Evolutionary conservation across 495 filamentous ascomycete genomes (phyloP).

Genomic region (Apiosordaria backusii): DNA sequence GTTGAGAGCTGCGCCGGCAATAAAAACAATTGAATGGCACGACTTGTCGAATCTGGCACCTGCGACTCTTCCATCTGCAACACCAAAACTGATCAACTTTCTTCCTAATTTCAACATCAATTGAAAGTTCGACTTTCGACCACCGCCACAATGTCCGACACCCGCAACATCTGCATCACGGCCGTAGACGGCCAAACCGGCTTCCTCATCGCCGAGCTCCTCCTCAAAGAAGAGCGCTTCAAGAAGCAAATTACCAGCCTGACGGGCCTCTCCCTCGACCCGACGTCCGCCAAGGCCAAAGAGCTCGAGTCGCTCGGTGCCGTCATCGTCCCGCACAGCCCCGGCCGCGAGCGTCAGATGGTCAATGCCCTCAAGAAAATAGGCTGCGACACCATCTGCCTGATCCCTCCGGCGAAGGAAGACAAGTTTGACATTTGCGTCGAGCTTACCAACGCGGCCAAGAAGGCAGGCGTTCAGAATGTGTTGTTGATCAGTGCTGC

Average conservation of each 20-base stretch:
- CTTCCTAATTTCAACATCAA: neutral
- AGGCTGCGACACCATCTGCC: slow-evolving; percentile 50
- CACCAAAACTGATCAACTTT: neutral
- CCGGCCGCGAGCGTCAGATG: slow-evolving; percentile 42
- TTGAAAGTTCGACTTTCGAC: neutral
- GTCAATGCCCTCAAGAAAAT: slow-evolving; percentile 38
- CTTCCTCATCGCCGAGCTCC: slow-evolving; percentile 51
- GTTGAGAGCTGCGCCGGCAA: neutral
- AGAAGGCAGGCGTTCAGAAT: slow-evolving; percentile 49
- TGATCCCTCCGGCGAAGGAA: slow-evolving; percentile 49
- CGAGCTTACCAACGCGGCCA: slow-evolving; percentile 50
- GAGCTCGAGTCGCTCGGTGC: slow-evolving; percentile 53
- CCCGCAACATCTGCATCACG: slow-evolving; percentile 52
- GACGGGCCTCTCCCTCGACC: slow-evolving; percentile 45
- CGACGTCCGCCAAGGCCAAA: slow-evolving; percentile 45
- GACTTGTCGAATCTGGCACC: neutral
- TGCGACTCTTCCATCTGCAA: neutral
- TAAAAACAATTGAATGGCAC: neutral
- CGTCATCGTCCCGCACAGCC: slow-evolving; percentile 45
- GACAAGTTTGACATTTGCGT: slow-evolving; percentile 48
- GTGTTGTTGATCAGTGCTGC: slow-evolving; percentile 52
- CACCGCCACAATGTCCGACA: slow-evolving; percentile 17
- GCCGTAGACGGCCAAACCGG: slow-evolving; percentile 54
- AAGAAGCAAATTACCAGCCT: slow-evolving; percentile 38
- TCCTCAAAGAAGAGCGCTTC: slow-evolving; percentile 48